These are phyloP conservation scores for Aspergillus caelatus DNA, from an alignment of 2,329 filamentous ascomycete genomes.

Conservation along the genomic window DNA sequence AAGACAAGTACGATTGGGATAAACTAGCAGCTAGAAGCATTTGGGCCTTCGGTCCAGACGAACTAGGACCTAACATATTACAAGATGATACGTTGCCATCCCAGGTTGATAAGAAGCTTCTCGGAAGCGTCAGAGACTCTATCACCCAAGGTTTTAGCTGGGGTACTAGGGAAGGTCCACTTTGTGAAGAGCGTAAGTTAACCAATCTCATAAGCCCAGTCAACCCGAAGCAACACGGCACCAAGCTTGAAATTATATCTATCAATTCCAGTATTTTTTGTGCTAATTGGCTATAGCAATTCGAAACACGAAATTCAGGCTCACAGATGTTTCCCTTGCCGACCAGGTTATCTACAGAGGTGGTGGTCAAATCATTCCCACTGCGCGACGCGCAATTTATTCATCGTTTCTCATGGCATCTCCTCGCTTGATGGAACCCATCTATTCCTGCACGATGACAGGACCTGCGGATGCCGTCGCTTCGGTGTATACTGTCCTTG, in stretches of 20 bases:
- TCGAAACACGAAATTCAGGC: conserved; percentile 95
- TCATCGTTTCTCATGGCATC: conserved; percentile 96
- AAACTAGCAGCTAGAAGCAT: conserved; percentile 91
- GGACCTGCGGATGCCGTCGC: conserved; percentile 87
- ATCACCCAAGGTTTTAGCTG: conserved; percentile 96
- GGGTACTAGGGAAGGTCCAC: conserved; percentile 90
- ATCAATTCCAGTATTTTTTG: conserved; percentile 11
- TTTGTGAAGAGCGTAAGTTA: conserved; percentile 92
- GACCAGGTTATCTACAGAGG: conserved; percentile 91
- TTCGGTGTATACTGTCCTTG: conserved; percentile 88
- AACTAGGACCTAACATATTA: conserved; percentile 90
- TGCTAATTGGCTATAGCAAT: conserved; percentile 64
- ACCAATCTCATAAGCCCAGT: not conserved
- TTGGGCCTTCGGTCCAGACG: conserved; percentile 97
- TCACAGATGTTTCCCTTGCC: conserved; percentile 86
- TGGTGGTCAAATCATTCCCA: conserved; percentile 96
- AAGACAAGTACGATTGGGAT: conserved; percentile 97
- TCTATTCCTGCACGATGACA: conserved; percentile 91
- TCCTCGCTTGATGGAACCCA: conserved; percentile 92
- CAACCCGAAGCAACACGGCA: not conserved
- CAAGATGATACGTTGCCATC: conserved; percentile 95
- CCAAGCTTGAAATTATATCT: not conserved
- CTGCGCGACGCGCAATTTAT: conserved; percentile 88
- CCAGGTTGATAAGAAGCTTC: conserved; percentile 89
- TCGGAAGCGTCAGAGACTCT: conserved; percentile 85